Base-by-base conservation (phyloP, 2,329 filamentous ascomycete genomes). In the Dothideomycetes sp. region DNA sequence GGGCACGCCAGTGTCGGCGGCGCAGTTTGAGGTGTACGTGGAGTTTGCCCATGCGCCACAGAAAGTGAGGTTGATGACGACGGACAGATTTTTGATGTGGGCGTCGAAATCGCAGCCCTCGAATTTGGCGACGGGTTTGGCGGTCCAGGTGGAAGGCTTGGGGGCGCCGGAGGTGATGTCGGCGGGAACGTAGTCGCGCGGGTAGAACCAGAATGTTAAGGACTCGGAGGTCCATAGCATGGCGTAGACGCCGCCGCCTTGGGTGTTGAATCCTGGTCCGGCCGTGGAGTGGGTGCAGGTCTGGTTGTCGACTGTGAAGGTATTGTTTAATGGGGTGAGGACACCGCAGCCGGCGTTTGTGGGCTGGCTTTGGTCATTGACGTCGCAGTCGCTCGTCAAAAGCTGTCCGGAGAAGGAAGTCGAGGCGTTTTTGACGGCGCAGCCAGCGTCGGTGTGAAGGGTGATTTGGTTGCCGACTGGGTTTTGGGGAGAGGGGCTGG, bases 41-140 rank as follows among this genome's bases (percentile, higher is more conserved):
- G 46, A 57, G 17, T 84, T 84, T 5, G 87, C 87, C 87, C 87
- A 94, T 54, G 81, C 75, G 15, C 88, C 88, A 60, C 88, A 95
- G 58, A 94, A 85, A 4, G 82, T 83, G 1, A 79, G 91, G 62
- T 89, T 77, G 59, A 91, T 79, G 47, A 89, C 74, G 47, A 95
- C 77, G 50, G 80, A 74, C 64, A 94, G 73, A 44, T 81, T 61
- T 44, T 65, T 65, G 65, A 95, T 93, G 59, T 80, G 72, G 2
- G 61, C 48, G 44, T 78, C 66, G 47, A 94, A 81, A 50, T 88
- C 65, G 61, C 89, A 95, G 41, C 66, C 69, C 1, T 14, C 22
- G 61, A 93, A 95, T 24, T 67, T 68, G 8, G 82, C 84, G 1
- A 72, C 56, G 0, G 88, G 84, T 1, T 58, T 63, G 10, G 43